phyloP scores from a whole-genome alignment of 495 filamentous ascomycete genomes.

The Penicillium ochrochloron region DNA sequence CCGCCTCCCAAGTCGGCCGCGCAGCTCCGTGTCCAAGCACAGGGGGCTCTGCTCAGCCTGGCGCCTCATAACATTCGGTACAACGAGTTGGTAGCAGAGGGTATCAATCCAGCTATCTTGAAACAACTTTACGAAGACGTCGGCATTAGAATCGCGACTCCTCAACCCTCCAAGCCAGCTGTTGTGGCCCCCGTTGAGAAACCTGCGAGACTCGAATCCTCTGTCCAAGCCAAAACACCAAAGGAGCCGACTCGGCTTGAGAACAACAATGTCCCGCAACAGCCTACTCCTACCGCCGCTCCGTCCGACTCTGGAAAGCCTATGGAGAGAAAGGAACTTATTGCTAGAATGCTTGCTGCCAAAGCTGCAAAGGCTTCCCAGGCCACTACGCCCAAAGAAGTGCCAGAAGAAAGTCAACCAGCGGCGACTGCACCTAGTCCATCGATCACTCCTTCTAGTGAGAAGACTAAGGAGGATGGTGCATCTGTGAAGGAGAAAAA shows the following conservation, averaged over 20 bases:
- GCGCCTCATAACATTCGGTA: conserved; percentile 68
- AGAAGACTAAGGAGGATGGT: conserved; percentile 27
- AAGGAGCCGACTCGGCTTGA: not conserved
- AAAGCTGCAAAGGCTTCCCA: conserved; percentile 46
- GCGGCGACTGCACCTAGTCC: not conserved
- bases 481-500: conserved; percentile 53
- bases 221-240: not conserved
- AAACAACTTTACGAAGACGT: conserved; percentile 67
- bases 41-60: conserved; percentile 68
- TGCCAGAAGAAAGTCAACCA: conserved; percentile 22
- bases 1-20: conserved; percentile 29
- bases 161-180: conserved; percentile 10
- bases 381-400: conserved; percentile 25
- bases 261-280: conserved; percentile 9
- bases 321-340: conserved; percentile 76
- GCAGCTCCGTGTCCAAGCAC: conserved; percentile 68
- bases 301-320: conserved; percentile 44
- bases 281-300: conserved; percentile 12
- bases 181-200: not conserved
- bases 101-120: conserved; percentile 66
- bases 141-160: conserved; percentile 50
- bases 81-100: conserved; percentile 71
- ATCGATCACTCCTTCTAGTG: conserved; percentile 16
- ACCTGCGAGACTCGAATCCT: not conserved
- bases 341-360: conserved; percentile 71